Evolutionary conservation across 768 basidiomycete species (phyloP).

Genomic region (Tylopilus plumbeoviolaceoides): DNA sequence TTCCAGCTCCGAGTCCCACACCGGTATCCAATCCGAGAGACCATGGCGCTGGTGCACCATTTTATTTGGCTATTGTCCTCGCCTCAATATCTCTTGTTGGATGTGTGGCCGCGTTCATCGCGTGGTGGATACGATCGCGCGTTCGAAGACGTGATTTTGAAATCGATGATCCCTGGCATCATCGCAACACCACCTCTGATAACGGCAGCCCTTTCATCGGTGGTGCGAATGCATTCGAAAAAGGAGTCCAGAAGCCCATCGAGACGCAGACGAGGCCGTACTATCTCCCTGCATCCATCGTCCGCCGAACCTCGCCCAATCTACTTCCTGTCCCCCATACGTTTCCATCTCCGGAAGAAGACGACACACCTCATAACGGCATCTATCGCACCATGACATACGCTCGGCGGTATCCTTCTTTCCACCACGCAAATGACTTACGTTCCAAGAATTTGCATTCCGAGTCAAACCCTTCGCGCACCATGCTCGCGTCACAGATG

Average conservation of each 20-base stretch:
- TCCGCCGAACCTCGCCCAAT: constrained; percentile 13
- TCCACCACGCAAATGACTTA: not conserved
- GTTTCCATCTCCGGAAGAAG: constrained; percentile 3
- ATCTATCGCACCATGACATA: not conserved
- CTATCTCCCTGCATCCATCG: constrained; percentile 23
- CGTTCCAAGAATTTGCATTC: constrained; percentile 7
- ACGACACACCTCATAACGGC: constrained; percentile 3
- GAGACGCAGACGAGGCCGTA: constrained; percentile 20
- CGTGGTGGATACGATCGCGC: constrained; percentile 45
- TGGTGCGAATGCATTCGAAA: not conserved
- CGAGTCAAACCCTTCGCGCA: not conserved
- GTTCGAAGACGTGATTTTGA: constrained; percentile 34
- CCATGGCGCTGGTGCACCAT: constrained; percentile 33
- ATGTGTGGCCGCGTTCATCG: constrained; percentile 42
- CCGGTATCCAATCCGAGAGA: constrained; percentile 16
- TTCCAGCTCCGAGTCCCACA: constrained; percentile 23
- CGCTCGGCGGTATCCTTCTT: not conserved
- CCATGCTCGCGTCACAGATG: constrained; percentile 7
- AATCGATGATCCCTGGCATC: constrained; percentile 32
- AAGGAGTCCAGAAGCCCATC: not conserved
- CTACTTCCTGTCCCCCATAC: constrained; percentile 19
- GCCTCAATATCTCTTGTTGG: constrained; percentile 44
- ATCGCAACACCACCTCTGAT: constrained; percentile 16
- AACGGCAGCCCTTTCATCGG: not conserved
- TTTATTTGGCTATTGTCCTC: constrained; percentile 50